Evolutionary conservation across 129 eudicot species (phyloP), one percentile per base, ranked within the genome.

Genomic region (Ambrosia trifida): DNA sequence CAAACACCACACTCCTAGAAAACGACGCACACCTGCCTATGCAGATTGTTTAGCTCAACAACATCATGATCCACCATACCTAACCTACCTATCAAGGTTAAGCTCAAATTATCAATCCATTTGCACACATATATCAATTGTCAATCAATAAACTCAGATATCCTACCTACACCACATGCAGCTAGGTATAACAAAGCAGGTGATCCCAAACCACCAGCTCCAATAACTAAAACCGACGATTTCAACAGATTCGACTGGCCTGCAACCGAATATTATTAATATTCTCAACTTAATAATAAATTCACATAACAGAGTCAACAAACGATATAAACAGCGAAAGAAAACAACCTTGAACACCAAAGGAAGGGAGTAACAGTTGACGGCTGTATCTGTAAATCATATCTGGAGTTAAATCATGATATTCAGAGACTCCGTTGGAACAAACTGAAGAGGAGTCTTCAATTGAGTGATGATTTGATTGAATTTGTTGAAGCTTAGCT

Each of bases 51-150:
- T 33, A 95, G 93, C 85, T 95, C 99, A 69, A 95, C 97, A 24
- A 95, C 85, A 78, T 95, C 99, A 79, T 95, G 96, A 86, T 95
- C 99, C 72, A 95, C 96, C 74, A 95, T 86, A 44, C 99, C 99
- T 62, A 95, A 54, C 19, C 78, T 86, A 30, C 97, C 99, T 95
- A 87, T 59, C 63, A 83, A 70, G 0, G 52, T 36, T 43, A 44
- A 9, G 56, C 40, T n/a, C 41, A 16, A 50, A 12, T 24, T 66
- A 46, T 70, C 16, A 79, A 16, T 62, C 36, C 38, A 66, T 11
- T 28, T 32, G 35, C 14, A 46, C 69, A 11, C 60, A 61, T 24
- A 45, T 45, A 14, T 45, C 35, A 47, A 33, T 24, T 33, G 45
- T 36, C 77, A 33, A 31, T 11, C 8, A 36, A 36, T 36, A 36